phyloP scores from a whole-genome alignment of 169 alveolate genomes.

The Cyclospora cayetanensis region DNA sequence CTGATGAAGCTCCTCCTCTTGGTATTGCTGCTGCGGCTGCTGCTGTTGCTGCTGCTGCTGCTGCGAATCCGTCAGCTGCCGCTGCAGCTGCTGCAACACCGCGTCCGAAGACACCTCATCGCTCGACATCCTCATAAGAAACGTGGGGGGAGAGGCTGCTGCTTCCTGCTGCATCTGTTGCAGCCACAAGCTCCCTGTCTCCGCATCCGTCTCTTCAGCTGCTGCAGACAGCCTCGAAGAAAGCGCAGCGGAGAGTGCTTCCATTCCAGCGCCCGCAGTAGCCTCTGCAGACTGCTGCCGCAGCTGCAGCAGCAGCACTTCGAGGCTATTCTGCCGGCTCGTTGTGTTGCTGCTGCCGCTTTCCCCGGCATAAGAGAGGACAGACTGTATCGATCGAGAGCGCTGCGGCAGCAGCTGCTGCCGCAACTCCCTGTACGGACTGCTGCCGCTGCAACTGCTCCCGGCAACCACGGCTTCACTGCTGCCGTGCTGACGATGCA shows the following conservation, averaged over 20 bases:
- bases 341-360: background rate
- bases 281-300: background rate
- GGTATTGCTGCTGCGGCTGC: background rate
- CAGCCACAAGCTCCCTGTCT: background rate
- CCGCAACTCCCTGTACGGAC: conserved; percentile 3
- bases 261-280: background rate
- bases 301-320: conserved; percentile 17
- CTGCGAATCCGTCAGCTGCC: background rate
- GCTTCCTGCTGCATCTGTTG: conserved; percentile 1
- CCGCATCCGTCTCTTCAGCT: background rate
- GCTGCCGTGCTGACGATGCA: background rate
- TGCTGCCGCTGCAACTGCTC: background rate
- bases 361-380: background rate
- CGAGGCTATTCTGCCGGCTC: background rate
- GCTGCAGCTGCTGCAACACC: conserved; percentile 13
- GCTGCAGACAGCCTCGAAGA: background rate
- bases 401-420: conserved; percentile 17
- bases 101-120: background rate
- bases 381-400: background rate
- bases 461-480: background rate
- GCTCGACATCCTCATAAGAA: background rate
- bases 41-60: background rate
- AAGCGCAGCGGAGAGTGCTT: background rate
- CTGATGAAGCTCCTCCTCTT: background rate
- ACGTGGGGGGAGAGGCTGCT: background rate